Evolutionary conservation across 257 asterid genomes (phyloP).

Genomic region (Petunia secreta): DNA sequence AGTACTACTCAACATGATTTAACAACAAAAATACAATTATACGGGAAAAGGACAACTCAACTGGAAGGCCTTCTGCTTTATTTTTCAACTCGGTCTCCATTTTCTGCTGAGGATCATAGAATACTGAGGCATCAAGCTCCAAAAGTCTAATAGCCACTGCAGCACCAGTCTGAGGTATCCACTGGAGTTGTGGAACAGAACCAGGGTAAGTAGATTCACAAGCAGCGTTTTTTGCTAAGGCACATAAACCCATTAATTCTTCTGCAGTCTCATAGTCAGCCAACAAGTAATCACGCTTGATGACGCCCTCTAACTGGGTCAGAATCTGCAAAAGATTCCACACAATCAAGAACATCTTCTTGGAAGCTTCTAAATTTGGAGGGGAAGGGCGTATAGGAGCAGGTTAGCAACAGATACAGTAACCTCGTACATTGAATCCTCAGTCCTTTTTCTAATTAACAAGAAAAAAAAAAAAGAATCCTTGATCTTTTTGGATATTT

Average conservation of each 20-base stretch:
- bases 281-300: slow-evolving; percentile 73
- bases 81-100: slow-evolving; percentile 51
- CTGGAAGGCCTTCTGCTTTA: slow-evolving; percentile 64
- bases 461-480: background rate
- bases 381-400: background rate
- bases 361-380: slow-evolving; percentile 11
- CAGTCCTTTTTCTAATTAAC: background rate
- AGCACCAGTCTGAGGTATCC: slow-evolving; percentile 90
- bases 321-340: slow-evolving; percentile 51
- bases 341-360: slow-evolving; percentile 17
- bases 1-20: background rate
- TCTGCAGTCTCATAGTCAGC: slow-evolving; percentile 83
- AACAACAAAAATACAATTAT: slow-evolving; percentile 18
- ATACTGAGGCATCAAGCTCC: slow-evolving; percentile 85
- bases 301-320: slow-evolving; percentile 72
- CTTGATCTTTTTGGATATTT: background rate
- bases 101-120: slow-evolving; percentile 60
- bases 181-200: slow-evolving; percentile 69
- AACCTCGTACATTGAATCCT: background rate
- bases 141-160: slow-evolving; percentile 88
- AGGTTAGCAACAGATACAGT: slow-evolving; percentile 13
- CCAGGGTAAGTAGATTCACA: slow-evolving; percentile 43
- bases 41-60: slow-evolving; percentile 51
- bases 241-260: slow-evolving; percentile 65
- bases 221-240: slow-evolving; percentile 46